phyloP scores from a whole-genome alignment of 1,284 basidiomycete genomes.

The Hymenochaete sp. region DNA sequence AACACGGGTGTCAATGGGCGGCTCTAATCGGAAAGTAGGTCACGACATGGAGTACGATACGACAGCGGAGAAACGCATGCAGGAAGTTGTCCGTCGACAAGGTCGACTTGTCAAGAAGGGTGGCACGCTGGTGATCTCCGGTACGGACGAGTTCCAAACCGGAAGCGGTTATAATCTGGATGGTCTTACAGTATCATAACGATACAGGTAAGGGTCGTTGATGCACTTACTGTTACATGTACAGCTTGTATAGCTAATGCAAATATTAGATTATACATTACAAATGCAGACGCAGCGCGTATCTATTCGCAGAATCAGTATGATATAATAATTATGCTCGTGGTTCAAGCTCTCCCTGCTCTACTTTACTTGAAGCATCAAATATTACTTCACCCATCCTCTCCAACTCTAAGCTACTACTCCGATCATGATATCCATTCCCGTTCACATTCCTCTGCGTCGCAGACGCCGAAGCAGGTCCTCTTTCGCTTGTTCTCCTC shows the following conservation, averaged over 20 bases:
- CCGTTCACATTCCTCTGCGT: slow-evolving; percentile 10
- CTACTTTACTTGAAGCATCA: too few species aligned
- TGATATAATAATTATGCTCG: too few species aligned
- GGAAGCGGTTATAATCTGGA: slow-evolving; percentile 61
- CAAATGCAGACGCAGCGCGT: too few species aligned
- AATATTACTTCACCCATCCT: too few species aligned
- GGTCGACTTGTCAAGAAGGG: slow-evolving; percentile 76
- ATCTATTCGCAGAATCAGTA: too few species aligned
- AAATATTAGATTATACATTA: too few species aligned
- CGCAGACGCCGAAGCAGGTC: neutral
- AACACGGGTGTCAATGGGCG: slow-evolving; percentile 12
- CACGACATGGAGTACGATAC: slow-evolving; percentile 33
- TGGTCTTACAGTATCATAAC: slow-evolving; percentile 56
- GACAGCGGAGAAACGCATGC: slow-evolving; percentile 80
- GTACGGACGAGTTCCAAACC: slow-evolving; percentile 78
- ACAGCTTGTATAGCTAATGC: too few species aligned
- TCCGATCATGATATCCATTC: too few species aligned
- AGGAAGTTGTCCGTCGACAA: slow-evolving; percentile 75
- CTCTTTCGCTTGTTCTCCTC: slow-evolving; percentile 32
- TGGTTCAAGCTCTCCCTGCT: too few species aligned
- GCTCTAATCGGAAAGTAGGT: slow-evolving; percentile 21
- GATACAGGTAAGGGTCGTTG: too few species aligned
- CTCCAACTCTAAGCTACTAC: too few species aligned
- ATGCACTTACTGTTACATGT: too few species aligned
- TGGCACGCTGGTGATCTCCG: slow-evolving; percentile 71